Evolutionary conservation across 345 rosid species (phyloP), one percentile per base, ranked within the genome.

Genomic region (Anastatica hierochuntica): DNA sequence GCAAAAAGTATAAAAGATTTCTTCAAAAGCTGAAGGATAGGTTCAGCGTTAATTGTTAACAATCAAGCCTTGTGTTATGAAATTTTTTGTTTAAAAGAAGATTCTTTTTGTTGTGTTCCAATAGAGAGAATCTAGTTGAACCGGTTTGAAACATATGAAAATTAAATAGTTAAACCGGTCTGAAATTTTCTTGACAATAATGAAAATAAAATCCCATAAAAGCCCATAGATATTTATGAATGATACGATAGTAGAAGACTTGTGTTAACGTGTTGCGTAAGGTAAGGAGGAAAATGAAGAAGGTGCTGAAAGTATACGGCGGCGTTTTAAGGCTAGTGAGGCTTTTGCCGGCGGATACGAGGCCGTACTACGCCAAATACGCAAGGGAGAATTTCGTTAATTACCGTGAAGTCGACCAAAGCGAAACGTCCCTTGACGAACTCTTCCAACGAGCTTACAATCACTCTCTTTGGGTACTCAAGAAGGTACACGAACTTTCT

Each of bases 401-500:
- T 45, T 85, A 85, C 74, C 72, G 82, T 58, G 94, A 92, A 14
- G 75, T 78, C 35, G 95, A 83, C 40, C 72, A 63, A 49, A 59
- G 58, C 67, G 38, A 76, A 58, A 54, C 58, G 13, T 62, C 88
- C 60, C 76, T 88, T 15, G 77, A 79, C 12, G 96, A 92, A 77
- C 90, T 85, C 77, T 88, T 77, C 65, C 86, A 67, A 49, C 72
- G 98, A 42, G 79, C 94, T 10, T 85, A 85, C 43, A 78, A 77
- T 69, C 98, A 92, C 74, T 88, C 98, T 40, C 60, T 85, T 33
- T 88, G 98, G 98, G 83, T 92, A 63, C 90, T 88, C 76, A 74
- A 72, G 57, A 92, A 92, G 98, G 95, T 85, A n/a, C n/a, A 21
- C 13, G 1, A 20, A 14, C 21, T 5, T 19, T 42, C 27, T 14